Percentiles rank a stretch among this genome's conserved stretches.
Evolutionary conservation across 1,284 basidiomycete species (phyloP).

Genomic region (Leccinum pachyderme): DNA sequence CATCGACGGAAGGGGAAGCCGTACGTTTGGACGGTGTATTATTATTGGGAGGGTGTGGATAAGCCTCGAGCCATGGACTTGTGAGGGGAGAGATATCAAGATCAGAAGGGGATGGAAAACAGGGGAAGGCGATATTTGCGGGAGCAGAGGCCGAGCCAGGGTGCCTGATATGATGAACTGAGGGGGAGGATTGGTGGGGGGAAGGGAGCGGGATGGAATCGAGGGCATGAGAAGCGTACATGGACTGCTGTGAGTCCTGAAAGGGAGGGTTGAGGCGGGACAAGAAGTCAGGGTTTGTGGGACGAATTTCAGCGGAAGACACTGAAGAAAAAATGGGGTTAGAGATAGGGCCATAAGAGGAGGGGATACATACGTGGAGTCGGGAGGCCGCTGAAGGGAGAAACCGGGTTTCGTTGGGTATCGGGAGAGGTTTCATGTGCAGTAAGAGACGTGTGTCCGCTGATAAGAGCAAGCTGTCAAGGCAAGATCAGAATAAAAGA

Average conservation of each 20-base stretch:
- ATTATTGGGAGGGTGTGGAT: conserved; percentile 36
- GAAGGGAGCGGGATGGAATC: conserved; percentile 26
- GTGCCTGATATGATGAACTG: conserved; percentile 32
- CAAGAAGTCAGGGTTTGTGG: conserved; percentile 58
- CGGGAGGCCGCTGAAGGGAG: conserved; percentile 58
- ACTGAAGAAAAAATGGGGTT: conserved; percentile 36
- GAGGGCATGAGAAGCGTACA: conserved; percentile 22
- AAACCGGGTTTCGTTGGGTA: conserved; percentile 36
- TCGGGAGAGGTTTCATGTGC: conserved; percentile 37
- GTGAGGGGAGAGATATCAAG: conserved; percentile 72
- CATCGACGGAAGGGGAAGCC: conserved; percentile 40
- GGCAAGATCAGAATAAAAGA: conserved; percentile 10
- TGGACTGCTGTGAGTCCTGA: conserved; percentile 32
- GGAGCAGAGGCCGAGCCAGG: conserved; percentile 57
- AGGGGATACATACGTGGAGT: conserved; percentile 58
- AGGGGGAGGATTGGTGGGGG: conserved; percentile 27
- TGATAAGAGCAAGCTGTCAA: conserved; percentile 69
- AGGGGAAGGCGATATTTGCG: conserved; percentile 58
- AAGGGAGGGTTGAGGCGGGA: conserved; percentile 58
- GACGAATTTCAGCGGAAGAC: conserved; percentile 64
- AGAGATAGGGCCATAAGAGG: conserved; percentile 9
- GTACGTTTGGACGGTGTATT: conserved; percentile 38
- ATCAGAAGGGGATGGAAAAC: conserved; percentile 46
- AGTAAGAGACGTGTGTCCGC: conserved; percentile 43
- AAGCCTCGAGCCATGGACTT: conserved; percentile 71